Base-by-base conservation (phyloP, 176 grass and related monocot species). In the Aegilops umbellulata region DNA sequence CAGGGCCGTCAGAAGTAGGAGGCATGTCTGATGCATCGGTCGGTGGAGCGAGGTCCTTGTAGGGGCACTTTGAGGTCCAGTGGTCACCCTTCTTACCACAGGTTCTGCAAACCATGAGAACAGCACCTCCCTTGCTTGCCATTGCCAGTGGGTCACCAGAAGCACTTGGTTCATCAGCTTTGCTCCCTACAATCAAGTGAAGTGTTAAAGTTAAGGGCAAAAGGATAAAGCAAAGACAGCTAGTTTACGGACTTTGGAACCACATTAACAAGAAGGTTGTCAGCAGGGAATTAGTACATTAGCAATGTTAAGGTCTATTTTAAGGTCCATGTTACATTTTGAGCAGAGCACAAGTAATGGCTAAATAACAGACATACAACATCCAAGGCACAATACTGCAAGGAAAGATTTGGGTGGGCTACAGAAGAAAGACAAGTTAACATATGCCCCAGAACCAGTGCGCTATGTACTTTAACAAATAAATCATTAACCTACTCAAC, bases 1-100 rank as follows among this genome's bases (percentile, higher is more conserved):
- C 2, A 76, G 69, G 67, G 22, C 88, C 92, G 0, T 97, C 95
- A 0, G 86, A 85, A 36, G 90, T 91, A 1, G 95, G 82, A 39
- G 93, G 92, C 61, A 67, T 88, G 24, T 97, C 95, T 1, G 89
- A 5, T 41, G 44, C 83, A 58, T 97, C 95, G 4, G 95, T 63
- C 4, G 70, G 87, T 34, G 86, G 81, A 12, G 95, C 92, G 2
- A 97, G 89, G 57, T 97, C 95, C 95, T 97, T 97, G 92, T 97
- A 97, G 60, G 95, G 95, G 55, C 95, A 97, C 78, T 97, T 97
- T 38, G 95, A 97, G 65, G 93, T 97, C 95, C 95, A 95, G 82
- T 97, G 95, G 41, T 97, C 95, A 32, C 95, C 95, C 83, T 97
- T 97, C 85, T 95, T 93, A 22, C 93, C 93, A 46, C 95, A 97